phyloP scores from a whole-genome alignment of 2,329 filamentous ascomycete genomes.

The Lachnellula occidentalis region DNA sequence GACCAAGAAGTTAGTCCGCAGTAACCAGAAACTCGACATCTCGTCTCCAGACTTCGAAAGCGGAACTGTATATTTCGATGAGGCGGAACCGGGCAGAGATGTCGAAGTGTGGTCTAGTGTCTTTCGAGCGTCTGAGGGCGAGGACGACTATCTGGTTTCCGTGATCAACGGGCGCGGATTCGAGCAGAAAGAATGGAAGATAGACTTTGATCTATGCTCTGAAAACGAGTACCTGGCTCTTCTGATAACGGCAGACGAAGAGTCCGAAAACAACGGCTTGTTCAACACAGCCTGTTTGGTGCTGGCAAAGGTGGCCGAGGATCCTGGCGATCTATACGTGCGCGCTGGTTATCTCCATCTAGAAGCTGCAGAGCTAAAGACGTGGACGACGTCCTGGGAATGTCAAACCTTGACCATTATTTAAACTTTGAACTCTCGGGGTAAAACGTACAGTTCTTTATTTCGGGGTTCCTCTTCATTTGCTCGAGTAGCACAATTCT shows the following conservation, averaged over 20 bases:
- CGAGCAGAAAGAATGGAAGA: no score
- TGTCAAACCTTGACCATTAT: not conserved
- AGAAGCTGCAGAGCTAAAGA: not conserved
- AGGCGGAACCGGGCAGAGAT: not conserved
- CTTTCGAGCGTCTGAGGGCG: no score
- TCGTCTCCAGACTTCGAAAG: not conserved
- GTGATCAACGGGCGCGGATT: no score
- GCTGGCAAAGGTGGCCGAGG: not conserved
- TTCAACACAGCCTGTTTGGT: not conserved
- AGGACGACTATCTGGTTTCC: no score
- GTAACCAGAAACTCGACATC: not conserved
- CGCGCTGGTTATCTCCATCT: not conserved
- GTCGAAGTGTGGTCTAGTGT: not conserved
- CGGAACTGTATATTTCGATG: not conserved
- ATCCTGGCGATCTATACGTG: not conserved
- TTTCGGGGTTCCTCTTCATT: no score
- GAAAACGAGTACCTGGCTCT: no score
- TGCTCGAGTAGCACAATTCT: no score
- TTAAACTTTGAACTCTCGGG: conserved; percentile 6
- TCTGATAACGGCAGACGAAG: not conserved
- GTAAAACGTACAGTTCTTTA: no score
- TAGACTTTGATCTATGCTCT: no score
- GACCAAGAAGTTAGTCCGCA: not conserved
- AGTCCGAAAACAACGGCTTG: not conserved
- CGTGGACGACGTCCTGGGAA: not conserved